Evolutionary conservation across 192 early-diverging fungal genomes (phyloP).

Genomic region (Backusella sp.): DNA sequence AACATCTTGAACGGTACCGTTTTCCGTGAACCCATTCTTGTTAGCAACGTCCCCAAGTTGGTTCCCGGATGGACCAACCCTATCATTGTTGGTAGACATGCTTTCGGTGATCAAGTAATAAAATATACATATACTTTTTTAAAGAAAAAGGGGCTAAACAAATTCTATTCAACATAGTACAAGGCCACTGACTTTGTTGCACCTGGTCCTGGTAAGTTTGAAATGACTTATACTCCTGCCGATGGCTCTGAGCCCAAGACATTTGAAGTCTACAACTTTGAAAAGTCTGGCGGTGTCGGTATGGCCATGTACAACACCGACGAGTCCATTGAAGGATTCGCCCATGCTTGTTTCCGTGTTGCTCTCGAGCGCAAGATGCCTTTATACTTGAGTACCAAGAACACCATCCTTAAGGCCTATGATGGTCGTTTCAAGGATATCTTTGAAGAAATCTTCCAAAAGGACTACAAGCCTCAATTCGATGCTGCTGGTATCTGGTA

Average conservation of each 20-base stretch:
- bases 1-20: constrained; percentile 97
- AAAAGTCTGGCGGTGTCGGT: constrained; percentile 80
- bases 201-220: constrained; percentile 85
- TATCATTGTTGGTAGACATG: constrained; percentile 95
- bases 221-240: constrained; percentile 86
- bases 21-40: constrained; percentile 96
- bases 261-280: constrained; percentile 82
- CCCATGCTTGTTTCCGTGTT: constrained; percentile 92
- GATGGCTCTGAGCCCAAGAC: constrained; percentile 69
- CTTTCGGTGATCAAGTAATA: constrained; percentile 88
- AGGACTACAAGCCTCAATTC: constrained; percentile 79
- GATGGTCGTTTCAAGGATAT: constrained; percentile 99
- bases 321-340: constrained; percentile 91
- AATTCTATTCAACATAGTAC: constrained; percentile 59
- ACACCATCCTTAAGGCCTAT: constrained; percentile 95
- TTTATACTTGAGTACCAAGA: constrained; percentile 95
- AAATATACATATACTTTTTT: no score
- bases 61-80: constrained; percentile 95
- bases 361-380: constrained; percentile 89
- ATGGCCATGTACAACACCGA: constrained; percentile 97
- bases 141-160: no score
- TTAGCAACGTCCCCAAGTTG: constrained; percentile 87
- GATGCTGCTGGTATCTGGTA: constrained; percentile 91
- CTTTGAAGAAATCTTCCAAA: constrained; percentile 87
- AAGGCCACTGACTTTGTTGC: constrained; percentile 94